Base-by-base conservation (phyloP, 352 stramenopile genomes). In the Pythium brassicae region DNA sequence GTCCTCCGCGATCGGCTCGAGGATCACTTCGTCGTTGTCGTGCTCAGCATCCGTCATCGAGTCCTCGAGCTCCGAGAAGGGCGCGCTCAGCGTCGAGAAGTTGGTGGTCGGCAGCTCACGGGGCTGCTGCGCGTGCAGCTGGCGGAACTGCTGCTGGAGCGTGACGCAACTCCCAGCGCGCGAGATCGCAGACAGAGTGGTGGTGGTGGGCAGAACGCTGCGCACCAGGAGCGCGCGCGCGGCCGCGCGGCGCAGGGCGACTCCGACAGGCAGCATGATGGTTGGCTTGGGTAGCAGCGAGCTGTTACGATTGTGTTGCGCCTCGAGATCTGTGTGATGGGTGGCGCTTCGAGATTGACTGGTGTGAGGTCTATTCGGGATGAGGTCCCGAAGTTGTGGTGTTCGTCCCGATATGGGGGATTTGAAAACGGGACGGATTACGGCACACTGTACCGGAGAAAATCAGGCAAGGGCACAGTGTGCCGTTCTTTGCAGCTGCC, bases 1-100 rank as follows among this genome's bases (percentile, higher is more conserved):
- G 29, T 26, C 17, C 32, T 17, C 43, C 2, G 3, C 39, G 43
- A 72, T 57, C 40, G 71, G 71, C 63, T 88, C 74, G 23, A 86
- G 66, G 47, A 77, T 65, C 39, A 82, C 62, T 19, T 83, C 66
- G 0, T 76, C 71, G 12, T 83, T 64, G 0, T 76, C 71, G 12
- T 53, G 40, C 19, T 86, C 68, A 11, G 80, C 68, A 45, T 71
- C 59, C 5, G 32, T 37, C 32, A 37, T 3, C 2, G 50, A 55
- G 52, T 37, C 32, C 43, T 22, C 43, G 17, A 49, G 8, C 27
- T 53, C 27, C 14, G 47, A n/a, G 2, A 22, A 20, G 25, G 27
- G 4, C 10, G 40, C 14, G 40, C 40, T 25, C 4, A 57, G 40
- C 40, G 53, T 59, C 26, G 53, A 59, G 43, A 59, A 59, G 20